A percentile compares a stretch with the other conserved stretches of the same genome.
Conservation (phyloP, 768 basidiomycete species). For the Psilocybe subaeruginosa region DNA sequence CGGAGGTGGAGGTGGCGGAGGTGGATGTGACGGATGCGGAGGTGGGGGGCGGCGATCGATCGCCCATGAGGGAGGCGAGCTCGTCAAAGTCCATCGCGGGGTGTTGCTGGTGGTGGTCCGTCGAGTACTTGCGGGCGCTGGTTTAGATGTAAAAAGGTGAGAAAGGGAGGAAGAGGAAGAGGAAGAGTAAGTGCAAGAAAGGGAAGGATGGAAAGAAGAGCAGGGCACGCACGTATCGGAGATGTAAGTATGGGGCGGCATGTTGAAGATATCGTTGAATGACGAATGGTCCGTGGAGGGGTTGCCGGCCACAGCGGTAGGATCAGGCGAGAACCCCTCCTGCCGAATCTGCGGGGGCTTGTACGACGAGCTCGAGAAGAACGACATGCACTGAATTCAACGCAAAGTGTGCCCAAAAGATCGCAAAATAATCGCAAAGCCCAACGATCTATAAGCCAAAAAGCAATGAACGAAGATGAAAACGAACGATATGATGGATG, state of each 20-base stretch:
- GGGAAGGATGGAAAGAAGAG: background rate
- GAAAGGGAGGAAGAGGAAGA: background rate
- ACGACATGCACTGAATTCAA: conserved; percentile 29
- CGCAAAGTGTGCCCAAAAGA: too few relatives aligned
- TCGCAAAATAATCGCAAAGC: too few relatives aligned
- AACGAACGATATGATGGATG: too few relatives aligned
- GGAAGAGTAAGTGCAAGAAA: background rate
- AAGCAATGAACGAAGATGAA: too few relatives aligned
- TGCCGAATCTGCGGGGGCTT: conserved; percentile 67
- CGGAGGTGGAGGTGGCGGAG: conserved; percentile 18
- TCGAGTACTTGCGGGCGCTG: conserved; percentile 8
- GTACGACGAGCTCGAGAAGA: conserved; percentile 43
- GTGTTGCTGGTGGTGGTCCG: conserved; percentile 11
- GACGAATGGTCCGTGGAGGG: conserved; percentile 30
- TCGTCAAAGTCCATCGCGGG: conserved; percentile 66
- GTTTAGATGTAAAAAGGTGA: background rate
- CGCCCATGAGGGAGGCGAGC: conserved; percentile 60
- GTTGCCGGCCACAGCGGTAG: conserved; percentile 26
- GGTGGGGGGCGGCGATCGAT: conserved; percentile 17
- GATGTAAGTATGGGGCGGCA: conserved; percentile 45
- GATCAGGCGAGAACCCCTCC: conserved; percentile 59
- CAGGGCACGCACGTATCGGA: conserved; percentile 45
- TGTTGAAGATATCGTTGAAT: conserved; percentile 31
- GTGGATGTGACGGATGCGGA: conserved; percentile 13
- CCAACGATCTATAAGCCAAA: too few relatives aligned